These are phyloP conservation scores for Malassezia furfur DNA, from an alignment of 1,284 basidiomycete species.

Conservation along the genomic window DNA sequence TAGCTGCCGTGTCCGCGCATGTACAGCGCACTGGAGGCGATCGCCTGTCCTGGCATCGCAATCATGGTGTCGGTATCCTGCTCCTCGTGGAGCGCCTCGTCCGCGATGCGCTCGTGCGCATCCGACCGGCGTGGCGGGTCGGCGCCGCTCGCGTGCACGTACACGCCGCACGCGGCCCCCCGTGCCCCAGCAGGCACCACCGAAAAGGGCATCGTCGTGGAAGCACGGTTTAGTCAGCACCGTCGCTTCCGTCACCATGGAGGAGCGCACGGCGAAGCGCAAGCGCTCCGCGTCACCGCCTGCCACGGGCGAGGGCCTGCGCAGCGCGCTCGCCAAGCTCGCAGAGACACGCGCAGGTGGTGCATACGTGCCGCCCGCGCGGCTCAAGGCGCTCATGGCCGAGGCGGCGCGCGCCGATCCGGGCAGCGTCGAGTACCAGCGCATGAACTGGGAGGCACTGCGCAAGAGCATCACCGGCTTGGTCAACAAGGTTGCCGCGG, in stretches of 20 bases:
- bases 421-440: conserved; percentile 78
- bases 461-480: conserved; percentile 98
- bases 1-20: conserved; percentile 47
- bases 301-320: conserved; percentile 29
- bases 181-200: neutral
- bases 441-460: conserved; percentile 93
- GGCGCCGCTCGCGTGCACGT: conserved; percentile 2
- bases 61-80: conserved; percentile 11
- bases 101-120: neutral
- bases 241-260: conserved; percentile 1
- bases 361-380: conserved; percentile 90
- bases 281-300: conserved; percentile 14
- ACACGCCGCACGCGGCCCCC: neutral
- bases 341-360: conserved; percentile 65
- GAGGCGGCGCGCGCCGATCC: conserved; percentile 70
- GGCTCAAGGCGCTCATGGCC: conserved; percentile 74
- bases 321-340: conserved; percentile 34
- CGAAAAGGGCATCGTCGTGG: neutral
- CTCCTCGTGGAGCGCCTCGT: conserved; percentile 8
- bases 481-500: conserved; percentile 76
- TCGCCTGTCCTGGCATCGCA: conserved; percentile 33
- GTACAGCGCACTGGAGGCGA: conserved; percentile 38
- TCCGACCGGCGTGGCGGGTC: neutral
- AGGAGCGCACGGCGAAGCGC: conserved; percentile 15
- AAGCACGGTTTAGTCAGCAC: neutral